Evolutionary conservation across 2,329 filamentous ascomycete species (phyloP).

Genomic region (Curvularia verruculosa): DNA sequence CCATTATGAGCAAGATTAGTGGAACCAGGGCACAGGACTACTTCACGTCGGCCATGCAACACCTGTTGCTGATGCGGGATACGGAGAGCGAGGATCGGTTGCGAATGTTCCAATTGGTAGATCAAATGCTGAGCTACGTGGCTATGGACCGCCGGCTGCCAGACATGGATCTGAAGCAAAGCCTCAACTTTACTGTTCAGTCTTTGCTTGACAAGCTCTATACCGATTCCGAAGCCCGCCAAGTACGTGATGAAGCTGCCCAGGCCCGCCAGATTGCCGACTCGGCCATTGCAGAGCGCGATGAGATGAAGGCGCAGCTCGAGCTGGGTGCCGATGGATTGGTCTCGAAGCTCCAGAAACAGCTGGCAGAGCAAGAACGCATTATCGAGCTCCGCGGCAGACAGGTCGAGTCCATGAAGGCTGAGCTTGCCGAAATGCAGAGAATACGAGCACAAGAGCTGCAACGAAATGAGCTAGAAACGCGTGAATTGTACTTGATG

Average conservation of each 20-base stretch:
- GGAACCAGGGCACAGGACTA: conserved; percentile 91
- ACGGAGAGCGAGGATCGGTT: conserved; percentile 90
- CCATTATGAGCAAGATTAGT: conserved; percentile 82
- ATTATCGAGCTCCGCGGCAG: conserved; percentile 88
- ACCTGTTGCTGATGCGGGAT: conserved; percentile 89
- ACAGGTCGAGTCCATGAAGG: conserved; percentile 86
- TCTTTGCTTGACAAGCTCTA: conserved; percentile 93
- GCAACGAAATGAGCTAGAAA: conserved; percentile 94
- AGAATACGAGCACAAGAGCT: conserved; percentile 86
- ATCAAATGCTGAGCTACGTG: conserved; percentile 98
- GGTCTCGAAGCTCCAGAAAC: conserved; percentile 89
- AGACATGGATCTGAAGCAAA: conserved; percentile 97
- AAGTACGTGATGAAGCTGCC: conserved; percentile 87
- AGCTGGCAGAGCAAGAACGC: conserved; percentile 88
- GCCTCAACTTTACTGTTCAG: conserved; percentile 96
- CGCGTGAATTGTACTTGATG: conserved; percentile 96
- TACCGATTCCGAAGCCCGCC: conserved; percentile 92
- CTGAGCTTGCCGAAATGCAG: conserved; percentile 86
- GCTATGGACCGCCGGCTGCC: conserved; percentile 96
- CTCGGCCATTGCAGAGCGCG: conserved; percentile 92
- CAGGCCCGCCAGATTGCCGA: conserved; percentile 93
- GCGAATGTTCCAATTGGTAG: conserved; percentile 95
- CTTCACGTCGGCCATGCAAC: conserved; percentile 93
- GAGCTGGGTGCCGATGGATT: conserved; percentile 92
- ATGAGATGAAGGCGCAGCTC: conserved; percentile 88